phyloP scores from a whole-genome alignment of 2,329 filamentous ascomycete species.

The Helminthosporium solani region DNA sequence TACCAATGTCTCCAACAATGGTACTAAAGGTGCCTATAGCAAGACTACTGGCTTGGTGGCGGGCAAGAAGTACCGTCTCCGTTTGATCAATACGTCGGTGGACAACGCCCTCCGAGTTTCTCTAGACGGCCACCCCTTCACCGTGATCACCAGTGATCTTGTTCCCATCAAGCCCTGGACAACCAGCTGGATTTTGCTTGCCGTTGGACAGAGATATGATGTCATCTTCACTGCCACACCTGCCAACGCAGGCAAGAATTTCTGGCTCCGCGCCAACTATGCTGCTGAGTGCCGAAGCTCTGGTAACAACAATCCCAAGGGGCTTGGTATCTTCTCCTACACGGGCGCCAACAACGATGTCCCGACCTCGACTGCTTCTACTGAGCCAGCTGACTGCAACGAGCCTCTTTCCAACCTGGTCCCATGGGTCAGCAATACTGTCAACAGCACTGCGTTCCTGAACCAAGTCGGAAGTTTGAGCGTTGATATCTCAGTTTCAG shows the following conservation, averaged over 20 bases:
- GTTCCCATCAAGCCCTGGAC: constrained; percentile 44
- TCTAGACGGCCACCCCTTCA: constrained; percentile 41
- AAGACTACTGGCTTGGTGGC: constrained; percentile 27
- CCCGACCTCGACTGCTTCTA: constrained; percentile 4
- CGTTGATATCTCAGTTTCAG: constrained; percentile 31
- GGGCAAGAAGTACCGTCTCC: constrained; percentile 55
- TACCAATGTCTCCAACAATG: constrained; percentile 40
- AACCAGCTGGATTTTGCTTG: constrained; percentile 39
- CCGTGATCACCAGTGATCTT: constrained; percentile 42
- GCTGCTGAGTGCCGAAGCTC: constrained; percentile 36
- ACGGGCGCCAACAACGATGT: background rate
- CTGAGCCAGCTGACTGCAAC: constrained; percentile 21
- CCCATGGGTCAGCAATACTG: constrained; percentile 26
- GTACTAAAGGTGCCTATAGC: constrained; percentile 16
- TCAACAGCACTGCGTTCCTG: constrained; percentile 34
- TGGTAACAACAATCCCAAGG: constrained; percentile 30
- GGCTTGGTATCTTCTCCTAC: constrained; percentile 7
- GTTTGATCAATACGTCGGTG: constrained; percentile 54
- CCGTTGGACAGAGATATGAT: constrained; percentile 48
- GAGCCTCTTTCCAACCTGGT: constrained; percentile 25
- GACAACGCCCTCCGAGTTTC: constrained; percentile 28
- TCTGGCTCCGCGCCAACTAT: constrained; percentile 46
- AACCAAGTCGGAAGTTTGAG: constrained; percentile 33
- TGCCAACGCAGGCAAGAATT: constrained; percentile 42
- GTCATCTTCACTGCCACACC: constrained; percentile 42